A percentile compares a stretch with the other conserved stretches of the same genome.
These are phyloP conservation scores for Debaryomyces subglobosus DNA, from an alignment of 1,139 yeast genomes.

Conservation along the genomic window DNA sequence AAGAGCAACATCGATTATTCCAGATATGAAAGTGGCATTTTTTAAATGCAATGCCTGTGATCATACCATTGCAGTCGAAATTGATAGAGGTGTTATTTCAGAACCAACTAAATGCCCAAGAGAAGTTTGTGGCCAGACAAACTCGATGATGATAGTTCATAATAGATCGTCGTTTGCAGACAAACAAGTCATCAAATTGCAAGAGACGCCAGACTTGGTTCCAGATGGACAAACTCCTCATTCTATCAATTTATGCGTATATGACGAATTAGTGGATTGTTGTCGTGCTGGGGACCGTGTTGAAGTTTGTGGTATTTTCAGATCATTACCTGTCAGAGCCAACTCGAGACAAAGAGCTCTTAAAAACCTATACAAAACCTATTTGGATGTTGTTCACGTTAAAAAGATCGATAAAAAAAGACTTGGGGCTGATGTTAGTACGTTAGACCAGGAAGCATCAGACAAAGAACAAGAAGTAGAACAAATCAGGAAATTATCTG, in stretches of 20 bases:
- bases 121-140: slow-evolving; percentile 78
- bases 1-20: slow-evolving; percentile 88
- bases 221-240: slow-evolving; percentile 99
- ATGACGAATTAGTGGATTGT: slow-evolving; percentile 92
- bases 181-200: slow-evolving; percentile 90
- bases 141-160: slow-evolving; percentile 89
- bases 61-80: slow-evolving; percentile 88
- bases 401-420: slow-evolving; percentile 84
- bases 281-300: slow-evolving; percentile 97
- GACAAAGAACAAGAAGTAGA: slow-evolving; percentile 73
- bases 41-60: slow-evolving; percentile 95
- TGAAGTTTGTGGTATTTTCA: slow-evolving; percentile 92
- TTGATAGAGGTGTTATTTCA: slow-evolving; percentile 90
- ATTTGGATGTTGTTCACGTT: slow-evolving; percentile 90
- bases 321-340: slow-evolving; percentile 89
- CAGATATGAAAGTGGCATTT: slow-evolving; percentile 97
- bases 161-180: slow-evolving; percentile 93
- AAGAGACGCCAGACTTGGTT: slow-evolving; percentile 97
- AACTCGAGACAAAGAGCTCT: slow-evolving; percentile 84
- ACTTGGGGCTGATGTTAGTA: slow-evolving; percentile 77
- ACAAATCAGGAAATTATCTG: slow-evolving; percentile 69
- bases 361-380: slow-evolving; percentile 86
- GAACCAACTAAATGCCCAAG: slow-evolving; percentile 95
- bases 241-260: slow-evolving; percentile 89
- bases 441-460: slow-evolving; percentile 47